Evolutionary conservation across 75 land plant species (phyloP).

Genomic region (Selaginella tamariscina): DNA sequence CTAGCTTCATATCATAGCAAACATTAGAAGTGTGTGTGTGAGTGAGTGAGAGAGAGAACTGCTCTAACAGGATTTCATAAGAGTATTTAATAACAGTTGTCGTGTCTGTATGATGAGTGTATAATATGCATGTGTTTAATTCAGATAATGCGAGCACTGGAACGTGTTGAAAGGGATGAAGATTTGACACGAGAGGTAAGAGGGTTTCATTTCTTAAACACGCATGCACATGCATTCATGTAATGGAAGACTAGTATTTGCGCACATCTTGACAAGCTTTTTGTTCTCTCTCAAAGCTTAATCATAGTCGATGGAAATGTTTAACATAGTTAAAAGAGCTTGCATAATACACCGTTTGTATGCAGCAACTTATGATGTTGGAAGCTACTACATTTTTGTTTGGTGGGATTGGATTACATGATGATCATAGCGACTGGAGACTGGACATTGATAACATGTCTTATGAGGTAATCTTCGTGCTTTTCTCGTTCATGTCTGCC

Average conservation of each 20-base stretch:
- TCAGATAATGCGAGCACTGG: constrained; percentile 30
- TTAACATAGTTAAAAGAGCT: too few species aligned
- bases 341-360: not conserved
- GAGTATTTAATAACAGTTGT: not conserved
- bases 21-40: not conserved
- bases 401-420: constrained; percentile 48
- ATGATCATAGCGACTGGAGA: constrained; percentile 50
- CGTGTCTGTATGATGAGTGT: not conserved
- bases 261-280: not conserved
- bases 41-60: not conserved
- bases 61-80: not conserved
- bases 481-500: constrained; percentile 4
- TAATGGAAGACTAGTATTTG: not conserved
- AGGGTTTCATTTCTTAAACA: too few species aligned
- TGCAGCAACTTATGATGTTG: constrained; percentile 76
- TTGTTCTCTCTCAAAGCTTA: too few species aligned
- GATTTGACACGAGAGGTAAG: constrained; percentile 34
- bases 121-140: not conserved
- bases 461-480: constrained; percentile 56
- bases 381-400: constrained; percentile 40
- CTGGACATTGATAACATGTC: constrained; percentile 84
- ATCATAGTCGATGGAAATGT: too few species aligned
- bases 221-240: too few species aligned
- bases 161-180: constrained; percentile 33
- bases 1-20: not conserved